Evolutionary conservation across 768 basidiomycete species (phyloP).

Genomic region (Paxillus involutus): DNA sequence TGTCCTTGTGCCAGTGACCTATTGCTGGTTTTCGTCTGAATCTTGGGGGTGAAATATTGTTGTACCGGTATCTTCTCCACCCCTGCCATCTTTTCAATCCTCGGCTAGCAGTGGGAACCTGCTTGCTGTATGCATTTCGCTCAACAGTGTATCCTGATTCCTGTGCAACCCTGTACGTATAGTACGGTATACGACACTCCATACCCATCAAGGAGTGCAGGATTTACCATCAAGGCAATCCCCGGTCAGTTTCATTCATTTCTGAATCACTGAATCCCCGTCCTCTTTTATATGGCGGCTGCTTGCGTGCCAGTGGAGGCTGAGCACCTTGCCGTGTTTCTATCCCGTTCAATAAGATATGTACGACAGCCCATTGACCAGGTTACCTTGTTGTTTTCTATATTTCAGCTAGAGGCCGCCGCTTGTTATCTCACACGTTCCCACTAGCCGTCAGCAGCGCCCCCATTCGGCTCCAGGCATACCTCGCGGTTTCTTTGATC

Average conservation of each 20-base stretch:
- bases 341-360: slow-evolving; percentile 11
- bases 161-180: neutral
- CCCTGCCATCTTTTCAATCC: neutral
- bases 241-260: slow-evolving; percentile 28
- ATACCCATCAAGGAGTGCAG: slow-evolving; percentile 3
- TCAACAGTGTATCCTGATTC: neutral
- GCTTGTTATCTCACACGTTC: slow-evolving; percentile 22
- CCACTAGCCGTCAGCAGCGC: slow-evolving; percentile 5
- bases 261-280: slow-evolving; percentile 13
- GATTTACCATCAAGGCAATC: slow-evolving; percentile 23
- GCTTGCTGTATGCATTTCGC: neutral
- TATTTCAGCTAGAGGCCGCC: slow-evolving; percentile 12
- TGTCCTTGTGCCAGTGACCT: slow-evolving; percentile 4
- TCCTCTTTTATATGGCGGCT: slow-evolving; percentile 7
- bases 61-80: neutral
- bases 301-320: neutral
- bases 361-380: slow-evolving; percentile 15
- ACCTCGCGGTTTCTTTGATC: slow-evolving; percentile 11
- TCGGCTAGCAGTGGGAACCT: neutral
- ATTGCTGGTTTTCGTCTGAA: slow-evolving; percentile 12
- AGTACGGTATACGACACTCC: neutral
- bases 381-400: slow-evolving; percentile 1
- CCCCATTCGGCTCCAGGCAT: slow-evolving; percentile 7
- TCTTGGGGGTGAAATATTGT: slow-evolving; percentile 1
- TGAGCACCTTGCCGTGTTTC: slow-evolving; percentile 4